These are phyloP conservation scores for Sarocladium strictum DNA, from an alignment of 2,329 filamentous ascomycete species.

Conservation along the genomic window DNA sequence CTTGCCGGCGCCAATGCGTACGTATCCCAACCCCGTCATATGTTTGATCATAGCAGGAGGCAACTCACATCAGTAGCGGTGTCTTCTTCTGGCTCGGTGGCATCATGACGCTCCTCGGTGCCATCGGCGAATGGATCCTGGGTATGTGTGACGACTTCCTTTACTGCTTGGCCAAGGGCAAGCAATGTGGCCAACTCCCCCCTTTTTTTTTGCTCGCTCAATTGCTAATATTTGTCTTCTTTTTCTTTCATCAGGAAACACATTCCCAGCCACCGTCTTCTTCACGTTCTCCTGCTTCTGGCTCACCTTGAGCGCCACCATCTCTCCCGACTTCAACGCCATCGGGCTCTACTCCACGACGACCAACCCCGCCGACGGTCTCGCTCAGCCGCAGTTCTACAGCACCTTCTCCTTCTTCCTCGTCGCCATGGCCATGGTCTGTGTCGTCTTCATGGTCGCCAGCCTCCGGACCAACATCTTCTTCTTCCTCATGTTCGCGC, in stretches of 20 bases:
- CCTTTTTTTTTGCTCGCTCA: too few species aligned
- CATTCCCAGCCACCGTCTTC: slow-evolving; percentile 49
- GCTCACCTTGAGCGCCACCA: slow-evolving; percentile 41
- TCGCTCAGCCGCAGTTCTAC: slow-evolving; percentile 38
- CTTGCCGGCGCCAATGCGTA: slow-evolving; percentile 24
- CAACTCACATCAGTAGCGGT: slow-evolving; percentile 16
- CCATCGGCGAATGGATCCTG: slow-evolving; percentile 43
- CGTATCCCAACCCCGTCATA: slow-evolving; percentile 4
- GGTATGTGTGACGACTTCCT: too few species aligned
- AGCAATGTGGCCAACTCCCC: too few species aligned
- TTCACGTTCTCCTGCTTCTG: slow-evolving; percentile 43
- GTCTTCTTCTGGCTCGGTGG: slow-evolving; percentile 40
- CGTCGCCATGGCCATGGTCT: slow-evolving; percentile 55
- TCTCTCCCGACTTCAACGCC: slow-evolving; percentile 41
- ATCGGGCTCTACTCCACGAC: slow-evolving; percentile 30
- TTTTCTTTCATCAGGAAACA: slow-evolving; percentile 43
- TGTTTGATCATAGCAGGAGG: neutral
- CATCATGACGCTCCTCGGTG: slow-evolving; percentile 37
- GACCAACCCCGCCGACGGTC: slow-evolving; percentile 26
- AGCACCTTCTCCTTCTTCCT: slow-evolving; percentile 52
- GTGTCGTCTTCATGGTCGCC: slow-evolving; percentile 56
- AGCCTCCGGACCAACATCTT: slow-evolving; percentile 60
- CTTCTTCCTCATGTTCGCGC: slow-evolving; percentile 56
- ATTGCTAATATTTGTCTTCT: too few species aligned
- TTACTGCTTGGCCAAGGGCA: too few species aligned